These are phyloP conservation scores for Sordariomycetes sp. DNA, from an alignment of 2,329 filamentous ascomycete species.

Conservation along the genomic window DNA sequence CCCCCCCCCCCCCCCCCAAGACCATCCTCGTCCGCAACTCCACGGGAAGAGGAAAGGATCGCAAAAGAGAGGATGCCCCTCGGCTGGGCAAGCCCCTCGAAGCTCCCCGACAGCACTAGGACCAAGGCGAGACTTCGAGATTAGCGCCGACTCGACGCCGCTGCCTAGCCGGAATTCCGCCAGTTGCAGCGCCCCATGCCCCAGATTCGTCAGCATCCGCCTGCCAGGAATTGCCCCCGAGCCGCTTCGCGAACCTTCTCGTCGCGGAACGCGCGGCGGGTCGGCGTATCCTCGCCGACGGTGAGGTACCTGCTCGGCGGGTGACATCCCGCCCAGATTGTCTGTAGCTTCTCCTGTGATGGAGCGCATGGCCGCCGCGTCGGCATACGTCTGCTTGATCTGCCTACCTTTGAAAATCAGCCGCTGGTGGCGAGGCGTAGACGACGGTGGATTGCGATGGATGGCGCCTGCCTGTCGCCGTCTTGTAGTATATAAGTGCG, in stretches of 20 bases:
- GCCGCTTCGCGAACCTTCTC: neutral
- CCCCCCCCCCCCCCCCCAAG: no score
- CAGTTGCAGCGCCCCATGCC: neutral
- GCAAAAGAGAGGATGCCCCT: no score
- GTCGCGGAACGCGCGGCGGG: neutral
- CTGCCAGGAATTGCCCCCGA: neutral
- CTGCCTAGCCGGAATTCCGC: neutral
- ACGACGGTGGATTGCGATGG: neutral
- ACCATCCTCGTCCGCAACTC: no score
- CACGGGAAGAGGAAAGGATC: no score
- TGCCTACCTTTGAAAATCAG: neutral
- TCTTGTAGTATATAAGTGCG: neutral
- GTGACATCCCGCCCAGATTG: neutral
- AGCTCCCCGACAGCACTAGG: no score
- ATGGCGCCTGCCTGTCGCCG: neutral
- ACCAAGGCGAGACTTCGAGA: no score
- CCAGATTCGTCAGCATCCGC: neutral
- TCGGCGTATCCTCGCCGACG: neutral
- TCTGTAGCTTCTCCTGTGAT: neutral
- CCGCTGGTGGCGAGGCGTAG: neutral
- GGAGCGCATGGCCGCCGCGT: neutral
- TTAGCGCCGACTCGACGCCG: neutral
- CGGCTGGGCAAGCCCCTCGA: no score
- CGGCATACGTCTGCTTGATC: neutral
- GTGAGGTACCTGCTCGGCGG: neutral